Base-by-base conservation (phyloP, 331 rosid genomes). In the Stylosanthes scabra region DNA sequence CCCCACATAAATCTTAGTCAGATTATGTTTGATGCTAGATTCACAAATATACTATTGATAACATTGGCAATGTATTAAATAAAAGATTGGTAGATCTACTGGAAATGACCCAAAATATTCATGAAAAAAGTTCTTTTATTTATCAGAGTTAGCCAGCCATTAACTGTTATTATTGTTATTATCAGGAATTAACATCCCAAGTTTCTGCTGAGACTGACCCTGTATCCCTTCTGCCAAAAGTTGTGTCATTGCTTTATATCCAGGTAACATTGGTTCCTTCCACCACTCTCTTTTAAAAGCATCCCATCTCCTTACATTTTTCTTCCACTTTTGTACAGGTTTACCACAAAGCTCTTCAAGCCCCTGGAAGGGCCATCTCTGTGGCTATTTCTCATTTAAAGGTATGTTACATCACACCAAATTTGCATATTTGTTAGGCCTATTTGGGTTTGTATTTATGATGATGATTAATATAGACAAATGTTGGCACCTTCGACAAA, bases 281-380 rank as follows among this genome's bases (percentile, higher is more conserved):
- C 61, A n/a, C 20, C 39, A 59, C 6, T 28, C 7, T 3, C 7
- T 42, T 10, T 12, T 5, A 5, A 6, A 13, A 5, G 27, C 71
- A 51, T 8, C 54, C 42, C 47, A 34, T 44, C 42, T 14, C 6
- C 28, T 40, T 16, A 42, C 52, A n/a, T 12, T 3, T 20, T 50
- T 41, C 45, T 3, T 15, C 54, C 29, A 62, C 74, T 54, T 13
- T 65, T 50, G 71, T 74, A 71, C 80, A 95, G 99, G 87, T 88
- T 86, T 78, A 92, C 84, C 99, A 95, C 72, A 95, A 92, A 85
- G 98, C 99, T 77, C 99, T 95, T 84, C 99, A 95, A 80, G 99
- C 99, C 50, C 99, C 99, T 49, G 99, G 99, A 83, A 88, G 99
- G 83, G 99, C 99, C 80, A 95, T 95, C 50, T 84, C 98, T 20